Conservation (phyloP, 2,329 filamentous ascomycete genomes). For the Xylaria sp. region DNA sequence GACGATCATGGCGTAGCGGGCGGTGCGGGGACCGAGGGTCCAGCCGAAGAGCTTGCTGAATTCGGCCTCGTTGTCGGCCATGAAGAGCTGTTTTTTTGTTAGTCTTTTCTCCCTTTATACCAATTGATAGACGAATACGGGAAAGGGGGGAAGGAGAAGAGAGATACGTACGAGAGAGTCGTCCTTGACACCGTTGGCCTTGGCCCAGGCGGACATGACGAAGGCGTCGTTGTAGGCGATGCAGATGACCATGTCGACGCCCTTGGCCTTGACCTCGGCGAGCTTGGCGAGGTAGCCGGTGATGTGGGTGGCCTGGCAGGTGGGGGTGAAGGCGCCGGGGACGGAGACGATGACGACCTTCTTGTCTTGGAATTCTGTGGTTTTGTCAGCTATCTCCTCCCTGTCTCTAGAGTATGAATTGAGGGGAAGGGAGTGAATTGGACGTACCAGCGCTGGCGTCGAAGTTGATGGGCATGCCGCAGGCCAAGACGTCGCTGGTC, state of each 20-base stretch:
- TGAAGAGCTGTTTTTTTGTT: constrained; percentile 49
- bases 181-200: constrained; percentile 73
- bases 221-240: constrained; percentile 80
- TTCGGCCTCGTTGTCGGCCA: constrained; percentile 61
- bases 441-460: constrained; percentile 66
- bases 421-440: not conserved
- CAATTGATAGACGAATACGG: too few species aligned
- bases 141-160: too few species aligned
- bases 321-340: constrained; percentile 76
- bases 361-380: constrained; percentile 49
- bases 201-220: constrained; percentile 86
- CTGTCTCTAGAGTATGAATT: not conserved
- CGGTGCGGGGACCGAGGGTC: constrained; percentile 63
- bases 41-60: constrained; percentile 78
- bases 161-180: constrained; percentile 61
- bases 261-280: constrained; percentile 67
- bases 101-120: too few species aligned
- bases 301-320: constrained; percentile 76
- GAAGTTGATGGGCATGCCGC: constrained; percentile 72
- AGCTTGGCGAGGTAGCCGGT: constrained; percentile 73
- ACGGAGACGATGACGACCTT: constrained; percentile 53
- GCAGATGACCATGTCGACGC: constrained; percentile 75
- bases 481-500: constrained; percentile 62
- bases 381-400: not conserved
- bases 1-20: constrained; percentile 72